Conservation (phyloP, 768 basidiomycete genomes). For the Phanerochaete sordida region DNA sequence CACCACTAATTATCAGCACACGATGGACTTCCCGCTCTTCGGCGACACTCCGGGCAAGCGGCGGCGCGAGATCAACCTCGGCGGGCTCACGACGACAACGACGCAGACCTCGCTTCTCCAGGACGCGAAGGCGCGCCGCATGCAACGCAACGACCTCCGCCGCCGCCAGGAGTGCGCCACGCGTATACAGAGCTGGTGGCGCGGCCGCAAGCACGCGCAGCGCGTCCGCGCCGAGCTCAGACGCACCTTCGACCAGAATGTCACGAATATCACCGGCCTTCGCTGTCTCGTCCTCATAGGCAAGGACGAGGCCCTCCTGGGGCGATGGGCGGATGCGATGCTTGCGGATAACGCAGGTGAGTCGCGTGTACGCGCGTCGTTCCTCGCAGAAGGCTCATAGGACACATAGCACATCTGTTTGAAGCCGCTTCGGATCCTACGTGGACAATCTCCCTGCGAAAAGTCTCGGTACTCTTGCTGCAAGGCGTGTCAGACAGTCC, state of each 20-base stretch:
- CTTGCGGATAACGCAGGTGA: slow-evolving; percentile 24
- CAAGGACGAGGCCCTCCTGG: slow-evolving; percentile 42
- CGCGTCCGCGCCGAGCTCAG: slow-evolving; percentile 44
- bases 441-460: slow-evolving; percentile 62
- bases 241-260: slow-evolving; percentile 46
- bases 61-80: slow-evolving; percentile 71
- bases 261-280: slow-evolving; percentile 51
- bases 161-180: slow-evolving; percentile 55
- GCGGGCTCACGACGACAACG: slow-evolving; percentile 52
- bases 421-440: slow-evolving; percentile 28
- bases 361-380: slow-evolving; percentile 1
- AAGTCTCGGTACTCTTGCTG: slow-evolving; percentile 46
- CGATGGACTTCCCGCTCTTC: slow-evolving; percentile 36
- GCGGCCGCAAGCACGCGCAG: slow-evolving; percentile 43
- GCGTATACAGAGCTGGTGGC: slow-evolving; percentile 69
- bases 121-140: slow-evolving; percentile 56
- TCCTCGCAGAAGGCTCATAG: too few species aligned
- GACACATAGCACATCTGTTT: slow-evolving; percentile 13
- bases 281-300: slow-evolving; percentile 66
- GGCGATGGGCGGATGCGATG: slow-evolving; percentile 42
- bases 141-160: slow-evolving; percentile 54
- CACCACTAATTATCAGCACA: background rate
- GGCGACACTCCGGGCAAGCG: slow-evolving; percentile 36
- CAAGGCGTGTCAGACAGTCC: slow-evolving; percentile 45
- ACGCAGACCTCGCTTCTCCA: slow-evolving; percentile 57